Percentiles rank a stretch among this genome's conserved stretches.
These are phyloP conservation scores for Cyberlindnera mississippiensis DNA, from an alignment of 805 yeast species.

Conservation along the genomic window DNA sequence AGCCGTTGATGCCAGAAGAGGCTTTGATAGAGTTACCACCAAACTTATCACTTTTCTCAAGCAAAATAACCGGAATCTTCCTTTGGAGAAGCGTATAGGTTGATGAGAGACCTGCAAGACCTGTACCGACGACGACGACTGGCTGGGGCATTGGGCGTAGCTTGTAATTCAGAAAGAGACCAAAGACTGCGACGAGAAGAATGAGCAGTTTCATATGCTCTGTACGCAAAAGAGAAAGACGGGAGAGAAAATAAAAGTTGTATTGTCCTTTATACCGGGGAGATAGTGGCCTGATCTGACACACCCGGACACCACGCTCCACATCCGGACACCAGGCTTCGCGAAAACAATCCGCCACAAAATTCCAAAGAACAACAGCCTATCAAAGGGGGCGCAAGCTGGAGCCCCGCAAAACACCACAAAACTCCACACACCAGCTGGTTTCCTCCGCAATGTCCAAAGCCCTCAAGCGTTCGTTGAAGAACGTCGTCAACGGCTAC, in stretches of 20 bases:
- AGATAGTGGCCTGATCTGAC: too few species aligned
- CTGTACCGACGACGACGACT: slow-evolving; percentile 70
- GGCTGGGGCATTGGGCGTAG: slow-evolving; percentile 8
- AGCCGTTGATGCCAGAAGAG: slow-evolving; percentile 68
- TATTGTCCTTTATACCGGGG: too few species aligned
- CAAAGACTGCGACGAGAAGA: too few species aligned
- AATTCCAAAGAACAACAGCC: too few species aligned
- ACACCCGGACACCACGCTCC: too few species aligned
- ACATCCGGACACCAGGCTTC: too few species aligned
- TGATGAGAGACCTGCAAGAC: slow-evolving; percentile 72
- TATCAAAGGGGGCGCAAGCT: too few species aligned
- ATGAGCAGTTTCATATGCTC: too few species aligned
- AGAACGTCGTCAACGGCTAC: slow-evolving; percentile 77
- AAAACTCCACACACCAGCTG: not conserved
- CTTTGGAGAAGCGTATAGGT: slow-evolving; percentile 47
- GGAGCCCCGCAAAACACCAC: not conserved
- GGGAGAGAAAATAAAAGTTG: too few species aligned
- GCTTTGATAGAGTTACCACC: slow-evolving; percentile 65
- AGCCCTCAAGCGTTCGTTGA: slow-evolving; percentile 73
- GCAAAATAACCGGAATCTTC: slow-evolving; percentile 39
- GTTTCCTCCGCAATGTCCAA: slow-evolving; percentile 53
- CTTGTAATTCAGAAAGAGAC: too few species aligned
- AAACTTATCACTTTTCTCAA: slow-evolving; percentile 45
- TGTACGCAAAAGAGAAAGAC: too few species aligned
- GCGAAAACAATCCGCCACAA: too few species aligned